Evolutionary conservation across 306 rosid species (phyloP).

Genomic region (Cicer arietinum): DNA sequence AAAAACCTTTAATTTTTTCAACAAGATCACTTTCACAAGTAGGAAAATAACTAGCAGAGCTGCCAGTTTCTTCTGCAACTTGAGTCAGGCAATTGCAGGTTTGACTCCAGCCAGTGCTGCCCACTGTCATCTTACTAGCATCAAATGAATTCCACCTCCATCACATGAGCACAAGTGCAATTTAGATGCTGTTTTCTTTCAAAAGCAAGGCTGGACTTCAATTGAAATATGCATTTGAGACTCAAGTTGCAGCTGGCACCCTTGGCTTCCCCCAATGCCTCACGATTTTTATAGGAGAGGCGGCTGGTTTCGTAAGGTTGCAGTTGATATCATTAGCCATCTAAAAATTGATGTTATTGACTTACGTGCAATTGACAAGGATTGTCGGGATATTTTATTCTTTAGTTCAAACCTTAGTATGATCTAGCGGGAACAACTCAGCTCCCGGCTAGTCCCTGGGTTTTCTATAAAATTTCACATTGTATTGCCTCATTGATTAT

Average conservation of each 20-base stretch:
- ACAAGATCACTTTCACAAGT: too few relatives aligned
- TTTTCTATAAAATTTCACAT: background rate
- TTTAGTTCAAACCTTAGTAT: background rate
- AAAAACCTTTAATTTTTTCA: too few relatives aligned
- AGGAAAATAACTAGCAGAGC: background rate
- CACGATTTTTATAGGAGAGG: background rate
- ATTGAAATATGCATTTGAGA: background rate
- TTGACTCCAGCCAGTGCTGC: background rate
- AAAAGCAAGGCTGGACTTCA: background rate
- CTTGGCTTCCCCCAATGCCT: background rate
- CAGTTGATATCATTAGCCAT: background rate
- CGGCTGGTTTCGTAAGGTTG: background rate
- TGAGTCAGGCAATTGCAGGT: background rate
- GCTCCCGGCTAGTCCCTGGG: background rate
- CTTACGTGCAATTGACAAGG: background rate
- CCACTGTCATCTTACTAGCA: background rate
- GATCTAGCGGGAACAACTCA: background rate
- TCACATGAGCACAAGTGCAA: background rate
- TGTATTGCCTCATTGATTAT: background rate
- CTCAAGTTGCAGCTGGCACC: background rate
- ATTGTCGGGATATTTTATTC: background rate
- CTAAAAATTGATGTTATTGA: background rate
- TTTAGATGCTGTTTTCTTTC: background rate
- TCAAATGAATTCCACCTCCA: background rate
- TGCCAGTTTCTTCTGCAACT: background rate